A percentile compares a stretch with the other conserved stretches of the same genome.
These are phyloP conservation scores for Sanguinoderma infundibulare DNA, from an alignment of 1,284 basidiomycete species.

Conservation along the genomic window DNA sequence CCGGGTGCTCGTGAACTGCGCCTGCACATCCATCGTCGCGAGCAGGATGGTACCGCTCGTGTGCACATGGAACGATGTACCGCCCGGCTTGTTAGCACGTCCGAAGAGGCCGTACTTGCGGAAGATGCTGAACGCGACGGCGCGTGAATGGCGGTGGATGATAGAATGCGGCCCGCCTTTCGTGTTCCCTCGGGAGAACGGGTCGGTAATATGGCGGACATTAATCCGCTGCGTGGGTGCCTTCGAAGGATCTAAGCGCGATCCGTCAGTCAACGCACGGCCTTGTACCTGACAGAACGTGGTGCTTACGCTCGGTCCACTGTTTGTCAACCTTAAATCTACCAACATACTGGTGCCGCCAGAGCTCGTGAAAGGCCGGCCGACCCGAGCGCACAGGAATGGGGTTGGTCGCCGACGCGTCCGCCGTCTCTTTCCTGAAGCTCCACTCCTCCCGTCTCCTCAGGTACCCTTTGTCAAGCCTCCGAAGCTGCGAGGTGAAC, in stretches of 20 bases:
- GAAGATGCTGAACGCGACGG: slow-evolving; percentile 75
- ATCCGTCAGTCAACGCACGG: background rate
- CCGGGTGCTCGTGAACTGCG: slow-evolving; percentile 77
- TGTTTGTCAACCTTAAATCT: slow-evolving; percentile 63
- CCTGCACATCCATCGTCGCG: slow-evolving; percentile 72
- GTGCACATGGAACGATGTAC: slow-evolving; percentile 40
- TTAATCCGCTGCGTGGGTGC: slow-evolving; percentile 69
- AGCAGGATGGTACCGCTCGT: slow-evolving; percentile 60
- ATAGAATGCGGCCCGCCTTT: slow-evolving; percentile 64
- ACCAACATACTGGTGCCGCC: slow-evolving; percentile 70
- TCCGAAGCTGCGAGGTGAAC: slow-evolving; percentile 56
- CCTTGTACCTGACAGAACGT: slow-evolving; percentile 1
- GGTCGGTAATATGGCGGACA: slow-evolving; percentile 58
- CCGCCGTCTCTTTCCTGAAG: slow-evolving; percentile 61
- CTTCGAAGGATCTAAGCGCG: slow-evolving; percentile 55
- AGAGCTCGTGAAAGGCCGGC: slow-evolving; percentile 63
- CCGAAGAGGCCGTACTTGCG: slow-evolving; percentile 55
- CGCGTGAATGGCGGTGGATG: slow-evolving; percentile 80
- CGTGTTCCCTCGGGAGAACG: slow-evolving; percentile 44
- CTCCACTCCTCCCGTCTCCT: slow-evolving; percentile 58
- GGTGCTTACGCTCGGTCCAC: slow-evolving; percentile 49
- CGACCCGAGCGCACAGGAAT: slow-evolving; percentile 23
- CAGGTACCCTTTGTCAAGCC: slow-evolving; percentile 53
- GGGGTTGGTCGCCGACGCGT: slow-evolving; percentile 33
- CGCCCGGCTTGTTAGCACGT: slow-evolving; percentile 21